Percentiles rank a stretch among this genome's conserved stretches.
Conservation (phyloP, 2,329 filamentous ascomycete genomes). For the Helminthosporium solani region DNA sequence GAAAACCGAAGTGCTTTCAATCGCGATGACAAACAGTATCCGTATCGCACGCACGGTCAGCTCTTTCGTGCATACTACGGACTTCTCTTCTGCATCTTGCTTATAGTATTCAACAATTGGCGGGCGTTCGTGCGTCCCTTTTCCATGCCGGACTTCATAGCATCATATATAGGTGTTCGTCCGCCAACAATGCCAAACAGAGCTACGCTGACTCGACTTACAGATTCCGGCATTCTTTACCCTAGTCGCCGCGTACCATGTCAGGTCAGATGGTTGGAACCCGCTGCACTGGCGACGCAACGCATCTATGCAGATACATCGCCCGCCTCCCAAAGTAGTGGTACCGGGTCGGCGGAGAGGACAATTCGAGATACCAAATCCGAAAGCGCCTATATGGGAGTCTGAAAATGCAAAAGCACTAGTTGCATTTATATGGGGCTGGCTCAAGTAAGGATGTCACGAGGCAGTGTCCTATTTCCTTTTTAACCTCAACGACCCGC, state of each 20-base stretch:
- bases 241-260: constrained; percentile 27
- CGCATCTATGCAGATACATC: constrained; percentile 31
- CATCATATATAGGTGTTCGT: constrained; percentile 29
- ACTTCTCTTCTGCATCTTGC: constrained; percentile 24
- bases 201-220: not conserved
- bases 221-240: constrained; percentile 25
- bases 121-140: constrained; percentile 22
- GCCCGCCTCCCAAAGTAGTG: constrained; percentile 28
- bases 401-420: constrained; percentile 26
- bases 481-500: not conserved
- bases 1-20: constrained; percentile 29
- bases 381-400: constrained; percentile 25
- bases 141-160: constrained; percentile 14
- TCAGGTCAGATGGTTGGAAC: constrained; percentile 29
- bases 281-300: constrained; percentile 26
- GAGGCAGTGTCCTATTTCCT: not conserved
- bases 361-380: constrained; percentile 25
- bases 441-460: constrained; percentile 23
- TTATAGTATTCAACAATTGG: constrained; percentile 32
- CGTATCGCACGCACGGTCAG: constrained; percentile 29
- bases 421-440: constrained; percentile 26
- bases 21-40: constrained; percentile 31
- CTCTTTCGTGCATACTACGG: constrained; percentile 30
- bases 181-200: not conserved
- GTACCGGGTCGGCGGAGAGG: constrained; percentile 26